These are phyloP conservation scores for Benincasa hispida DNA, from an alignment of 306 rosid species.

Conservation along the genomic window DNA sequence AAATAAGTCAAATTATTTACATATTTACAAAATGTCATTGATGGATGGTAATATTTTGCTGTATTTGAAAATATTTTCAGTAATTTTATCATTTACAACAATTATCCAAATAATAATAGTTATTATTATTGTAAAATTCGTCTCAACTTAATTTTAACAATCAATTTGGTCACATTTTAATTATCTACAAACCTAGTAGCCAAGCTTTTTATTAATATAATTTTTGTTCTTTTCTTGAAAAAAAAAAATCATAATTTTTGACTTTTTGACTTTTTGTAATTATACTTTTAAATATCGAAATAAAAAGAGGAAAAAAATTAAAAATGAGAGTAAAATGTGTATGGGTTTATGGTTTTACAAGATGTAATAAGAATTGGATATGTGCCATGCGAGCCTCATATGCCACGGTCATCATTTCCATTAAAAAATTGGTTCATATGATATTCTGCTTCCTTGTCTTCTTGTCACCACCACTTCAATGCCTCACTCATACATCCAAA, in stretches of 20 bases:
- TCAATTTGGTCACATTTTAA: too few species aligned
- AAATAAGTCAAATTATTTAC: too few species aligned
- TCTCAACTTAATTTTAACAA: too few species aligned
- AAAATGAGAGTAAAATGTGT: background rate
- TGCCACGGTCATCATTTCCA: background rate
- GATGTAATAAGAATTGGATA: background rate
- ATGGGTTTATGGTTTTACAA: background rate
- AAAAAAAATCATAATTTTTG: background rate
- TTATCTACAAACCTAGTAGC: too few species aligned
- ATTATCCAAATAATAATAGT: too few species aligned
- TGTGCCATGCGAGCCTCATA: background rate
- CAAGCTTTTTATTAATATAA: too few species aligned
- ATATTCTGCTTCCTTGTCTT: background rate
- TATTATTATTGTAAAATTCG: too few species aligned
- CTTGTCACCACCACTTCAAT: background rate
- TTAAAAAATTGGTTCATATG: background rate
- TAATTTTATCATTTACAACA: too few species aligned
- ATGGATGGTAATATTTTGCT: too few species aligned
- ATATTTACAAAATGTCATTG: too few species aligned
- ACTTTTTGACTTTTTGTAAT: background rate
- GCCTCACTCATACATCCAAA: background rate
- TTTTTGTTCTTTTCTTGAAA: too few species aligned
- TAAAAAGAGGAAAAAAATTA: background rate
- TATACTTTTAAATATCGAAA: background rate
- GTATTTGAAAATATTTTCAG: too few species aligned